A percentile compares a stretch with the other conserved stretches of the same genome.
Conservation (phyloP, 1,139 yeast genomes). For the Protomyces macrosporus region DNA sequence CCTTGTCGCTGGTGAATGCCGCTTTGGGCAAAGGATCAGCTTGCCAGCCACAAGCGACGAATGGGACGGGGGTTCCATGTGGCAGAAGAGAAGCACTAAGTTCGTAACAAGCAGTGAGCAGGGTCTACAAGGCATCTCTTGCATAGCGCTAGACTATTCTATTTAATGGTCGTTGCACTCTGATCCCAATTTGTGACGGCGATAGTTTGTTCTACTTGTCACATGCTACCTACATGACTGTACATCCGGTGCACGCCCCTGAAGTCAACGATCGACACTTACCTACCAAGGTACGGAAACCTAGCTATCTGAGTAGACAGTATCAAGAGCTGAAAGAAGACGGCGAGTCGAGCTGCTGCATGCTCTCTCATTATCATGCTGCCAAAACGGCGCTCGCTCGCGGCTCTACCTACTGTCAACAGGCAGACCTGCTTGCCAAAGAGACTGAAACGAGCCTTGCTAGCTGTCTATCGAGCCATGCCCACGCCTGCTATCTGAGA, state of each 20-base stretch:
- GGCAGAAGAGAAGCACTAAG: no score
- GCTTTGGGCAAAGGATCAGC: no score
- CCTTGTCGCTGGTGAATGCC: no score
- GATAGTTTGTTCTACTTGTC: background rate
- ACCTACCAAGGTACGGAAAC: background rate
- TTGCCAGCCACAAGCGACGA: no score
- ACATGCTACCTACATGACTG: background rate
- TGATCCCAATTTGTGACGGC: background rate
- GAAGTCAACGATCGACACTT: background rate
- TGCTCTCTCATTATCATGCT: conserved; percentile 6
- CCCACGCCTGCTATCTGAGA: conserved; percentile 1
- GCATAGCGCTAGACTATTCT: no score
- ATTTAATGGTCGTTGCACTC: background rate
- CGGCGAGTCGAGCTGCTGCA: background rate
- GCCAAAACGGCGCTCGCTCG: conserved; percentile 15
- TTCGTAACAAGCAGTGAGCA: no score
- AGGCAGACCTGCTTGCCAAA: conserved; percentile 2
- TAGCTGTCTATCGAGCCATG: background rate
- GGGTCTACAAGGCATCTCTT: no score
- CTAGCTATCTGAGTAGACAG: background rate
- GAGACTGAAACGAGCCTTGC: conserved; percentile 1
- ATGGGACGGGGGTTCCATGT: no score
- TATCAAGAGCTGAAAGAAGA: background rate
- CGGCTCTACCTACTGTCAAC: conserved; percentile 4
- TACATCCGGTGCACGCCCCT: background rate